Evolutionary conservation across 345 rosid genomes (phyloP), one percentile per base, ranked within the genome.

Genomic region (Gossypium rotundifolium): DNA sequence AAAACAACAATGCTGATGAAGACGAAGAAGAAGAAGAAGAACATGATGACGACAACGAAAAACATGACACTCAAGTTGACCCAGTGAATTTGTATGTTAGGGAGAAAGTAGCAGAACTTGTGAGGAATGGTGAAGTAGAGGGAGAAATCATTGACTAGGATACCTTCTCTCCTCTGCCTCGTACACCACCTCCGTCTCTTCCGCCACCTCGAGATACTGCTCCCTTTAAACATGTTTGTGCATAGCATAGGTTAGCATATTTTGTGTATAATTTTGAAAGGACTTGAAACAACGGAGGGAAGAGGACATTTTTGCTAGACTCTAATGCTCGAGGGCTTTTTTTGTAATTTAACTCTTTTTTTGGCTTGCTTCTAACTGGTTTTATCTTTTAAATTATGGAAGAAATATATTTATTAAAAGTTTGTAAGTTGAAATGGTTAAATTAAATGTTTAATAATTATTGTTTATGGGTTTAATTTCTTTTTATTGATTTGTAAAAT

Each of bases 61-160:
- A 68, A 25, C 42, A 49, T 49, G 62, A 11, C 55, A 75, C 18
- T 38, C 59, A 58, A 45, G 58, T 16, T 18, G 77, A 77, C 52
- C 64, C 60, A 66, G 62, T n/a, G 57, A 55, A 40, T 22, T 9
- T 54, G 52, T 12, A 14, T 54, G 72, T 42, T 0, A 5, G 20
- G 58, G 83, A 64, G 67, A 76, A 71, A 18, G 51, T 17, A 12
- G 67, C 29, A 12, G 73, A 78, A 72, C 18, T 49, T 27, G 54
- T 23, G 8, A 75, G 11, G n/a, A n/a, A 64, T 20, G 86, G 70
- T 54, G 85, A 75, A 65, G 91, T 81, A 72, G 93, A 88, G 77
- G 94, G 90, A 69, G 94, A 90, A 80, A 84, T 88, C 81, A 74
- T 84, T 11, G 87, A 90, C 78, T 88, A 77, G 78, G 46, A 68